These are phyloP conservation scores for Nicotiana undulata DNA, from an alignment of 257 asterid species.

Conservation along the genomic window DNA sequence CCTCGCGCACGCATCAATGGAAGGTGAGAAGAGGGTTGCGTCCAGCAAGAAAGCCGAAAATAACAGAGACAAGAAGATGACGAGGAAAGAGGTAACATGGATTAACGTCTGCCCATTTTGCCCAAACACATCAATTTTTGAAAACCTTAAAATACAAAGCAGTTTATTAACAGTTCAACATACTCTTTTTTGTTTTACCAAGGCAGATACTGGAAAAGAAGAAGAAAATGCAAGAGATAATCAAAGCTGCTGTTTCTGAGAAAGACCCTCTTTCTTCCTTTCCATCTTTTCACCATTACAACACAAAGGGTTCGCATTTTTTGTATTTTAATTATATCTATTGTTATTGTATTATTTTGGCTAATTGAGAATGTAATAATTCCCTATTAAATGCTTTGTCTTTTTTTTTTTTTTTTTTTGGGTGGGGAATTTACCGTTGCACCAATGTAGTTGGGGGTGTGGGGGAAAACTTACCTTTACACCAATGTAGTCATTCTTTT, in stretches of 20 bases:
- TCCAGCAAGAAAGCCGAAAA: not conserved
- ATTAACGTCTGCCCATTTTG: not conserved
- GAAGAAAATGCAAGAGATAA: slow-evolving; percentile 38
- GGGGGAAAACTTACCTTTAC: not conserved
- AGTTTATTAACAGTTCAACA: not conserved
- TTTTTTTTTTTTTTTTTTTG: not conserved
- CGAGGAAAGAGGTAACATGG: slow-evolving; percentile 42
- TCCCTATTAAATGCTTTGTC: not conserved
- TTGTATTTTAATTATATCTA: not conserved
- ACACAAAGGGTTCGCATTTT: slow-evolving; percentile 35
- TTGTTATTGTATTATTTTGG: not conserved
- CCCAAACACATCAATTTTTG: not conserved
- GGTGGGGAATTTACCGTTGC: not conserved
- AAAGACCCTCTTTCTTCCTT: slow-evolving; percentile 51
- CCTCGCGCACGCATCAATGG: slow-evolving; percentile 20
- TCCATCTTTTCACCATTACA: slow-evolving; percentile 49
- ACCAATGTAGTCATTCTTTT: no score
- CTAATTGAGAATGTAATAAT: not conserved
- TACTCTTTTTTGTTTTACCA: slow-evolving; percentile 9
- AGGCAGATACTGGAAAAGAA: slow-evolving; percentile 62
- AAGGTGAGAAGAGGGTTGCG: slow-evolving; percentile 7
- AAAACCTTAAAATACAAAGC: not conserved
- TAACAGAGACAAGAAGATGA: slow-evolving; percentile 25
- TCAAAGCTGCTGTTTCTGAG: slow-evolving; percentile 44
- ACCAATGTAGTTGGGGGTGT: no score